Base-by-base conservation (phyloP, 108 stramenopile genomes). In the Discostella pseudostelligera region DNA sequence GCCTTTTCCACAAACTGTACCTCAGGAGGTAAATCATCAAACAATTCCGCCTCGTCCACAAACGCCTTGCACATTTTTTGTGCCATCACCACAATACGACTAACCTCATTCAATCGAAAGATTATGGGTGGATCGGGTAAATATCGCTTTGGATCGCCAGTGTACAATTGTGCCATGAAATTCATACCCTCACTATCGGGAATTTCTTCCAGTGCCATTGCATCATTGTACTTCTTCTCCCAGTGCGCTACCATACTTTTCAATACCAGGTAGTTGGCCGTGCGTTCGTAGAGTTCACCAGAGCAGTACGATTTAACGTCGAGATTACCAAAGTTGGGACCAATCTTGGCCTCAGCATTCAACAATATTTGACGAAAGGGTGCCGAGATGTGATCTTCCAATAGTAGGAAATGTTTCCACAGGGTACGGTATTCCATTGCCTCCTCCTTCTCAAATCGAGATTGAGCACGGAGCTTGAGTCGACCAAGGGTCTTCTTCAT, bases 171-270 rank as follows among this genome's bases (percentile, higher is more conserved):
- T 9, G 42, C 35, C 50, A 85, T 59, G 37, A 66, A 80, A 36
- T 87, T 86, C 24, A 39, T 29, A 19, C 53, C 53, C 10, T 73
- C 70, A 13, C 60, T 76, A 53, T 87, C 79, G 14, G 68, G 73
- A 12, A 80, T 82, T 10, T 70, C 70, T 56, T 90, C 89, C 25
- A 84, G 28, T 16, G 60, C 79, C 46, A 85, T 62, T 51, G 92
- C 88, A 69, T 93, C 92, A 8, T 76, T 62, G 35, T 85, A 81
- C 68, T 93, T 93, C 74, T 90, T 93, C 67, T 90, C 92, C 89
- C 89, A 93, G 29, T 86, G 85, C 4, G 83, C 83, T 14, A 87
- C 85, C 92, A 93, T 93, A 21, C 88, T 89, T 72, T 93, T 89
- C 17, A 93, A 60, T 5, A 93, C 89, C n/a, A 90, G 58, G 46